Evolutionary conservation across 805 yeast species (phyloP).

Genomic region (Wickerhamiella kurtzmanii): DNA sequence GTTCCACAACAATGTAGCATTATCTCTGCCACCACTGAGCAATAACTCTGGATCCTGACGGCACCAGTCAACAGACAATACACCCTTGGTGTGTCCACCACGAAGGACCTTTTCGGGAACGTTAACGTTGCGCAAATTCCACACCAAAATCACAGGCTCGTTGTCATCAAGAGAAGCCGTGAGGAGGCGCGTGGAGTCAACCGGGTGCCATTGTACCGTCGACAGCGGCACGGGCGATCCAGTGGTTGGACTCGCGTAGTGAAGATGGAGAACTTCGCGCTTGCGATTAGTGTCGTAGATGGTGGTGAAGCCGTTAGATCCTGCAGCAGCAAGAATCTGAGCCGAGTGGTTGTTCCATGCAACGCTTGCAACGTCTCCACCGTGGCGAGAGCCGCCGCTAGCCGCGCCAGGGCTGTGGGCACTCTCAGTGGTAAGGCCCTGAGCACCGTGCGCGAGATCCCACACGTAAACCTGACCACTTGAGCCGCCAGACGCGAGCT

Average conservation of each 20-base stretch:
- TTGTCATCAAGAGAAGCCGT: slow-evolving; percentile 75
- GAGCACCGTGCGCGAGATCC: slow-evolving; percentile 34
- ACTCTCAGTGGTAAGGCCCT: neutral
- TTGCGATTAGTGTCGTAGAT: slow-evolving; percentile 87
- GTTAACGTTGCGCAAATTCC: slow-evolving; percentile 91
- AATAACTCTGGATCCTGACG: slow-evolving; percentile 61
- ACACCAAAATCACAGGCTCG: slow-evolving; percentile 61
- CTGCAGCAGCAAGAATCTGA: slow-evolving; percentile 84
- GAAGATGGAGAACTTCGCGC: slow-evolving; percentile 76
- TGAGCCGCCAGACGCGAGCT: slow-evolving; percentile 78
- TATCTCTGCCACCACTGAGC: slow-evolving; percentile 87
- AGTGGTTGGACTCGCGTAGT: slow-evolving; percentile 38
- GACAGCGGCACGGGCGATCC: slow-evolving; percentile 52
- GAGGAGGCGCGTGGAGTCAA: slow-evolving; percentile 66
- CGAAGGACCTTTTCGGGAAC: slow-evolving; percentile 66
- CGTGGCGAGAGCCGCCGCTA: slow-evolving; percentile 45
- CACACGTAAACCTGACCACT: slow-evolving; percentile 80
- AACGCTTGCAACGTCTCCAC: slow-evolving; percentile 61
- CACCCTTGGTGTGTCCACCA: slow-evolving; percentile 73
- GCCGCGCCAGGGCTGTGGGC: slow-evolving; percentile 24
- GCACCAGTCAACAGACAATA: slow-evolving; percentile 90
- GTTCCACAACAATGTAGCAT: slow-evolving; percentile 80
- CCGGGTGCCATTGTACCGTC: slow-evolving; percentile 90
- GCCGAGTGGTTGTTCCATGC: slow-evolving; percentile 79
- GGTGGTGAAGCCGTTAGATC: slow-evolving; percentile 72